Evolutionary conservation across 208 protist species (phyloP).

Genomic region (Baffinella frigidus): DNA sequence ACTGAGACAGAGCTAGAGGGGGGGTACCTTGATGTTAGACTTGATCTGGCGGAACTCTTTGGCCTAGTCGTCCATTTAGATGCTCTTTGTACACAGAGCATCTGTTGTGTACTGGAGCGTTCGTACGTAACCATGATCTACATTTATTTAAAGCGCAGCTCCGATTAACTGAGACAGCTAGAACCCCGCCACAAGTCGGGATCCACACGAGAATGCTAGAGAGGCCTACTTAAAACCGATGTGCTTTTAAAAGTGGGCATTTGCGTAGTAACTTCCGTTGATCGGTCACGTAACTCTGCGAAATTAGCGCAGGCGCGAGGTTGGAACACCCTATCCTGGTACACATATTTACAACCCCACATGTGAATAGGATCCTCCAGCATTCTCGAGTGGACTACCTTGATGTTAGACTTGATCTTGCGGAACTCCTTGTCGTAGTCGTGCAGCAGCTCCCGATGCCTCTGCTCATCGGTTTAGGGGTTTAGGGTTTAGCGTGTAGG

Average conservation of each 20-base stretch:
- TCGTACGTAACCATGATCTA: no score
- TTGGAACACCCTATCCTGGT: background rate
- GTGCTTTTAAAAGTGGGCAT: background rate
- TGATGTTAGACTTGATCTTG: constrained; percentile 49
- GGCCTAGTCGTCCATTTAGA: no score
- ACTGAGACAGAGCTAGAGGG: no score
- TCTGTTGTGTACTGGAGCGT: no score
- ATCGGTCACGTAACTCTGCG: background rate
- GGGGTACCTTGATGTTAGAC: no score
- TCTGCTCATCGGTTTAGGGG: no score
- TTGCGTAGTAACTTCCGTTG: background rate
- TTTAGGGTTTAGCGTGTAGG: no score
- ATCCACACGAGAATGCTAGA: background rate
- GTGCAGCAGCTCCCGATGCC: background rate
- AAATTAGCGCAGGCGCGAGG: background rate
- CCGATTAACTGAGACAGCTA: no score
- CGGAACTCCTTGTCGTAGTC: constrained; percentile 52
- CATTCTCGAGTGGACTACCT: background rate
- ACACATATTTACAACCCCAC: background rate
- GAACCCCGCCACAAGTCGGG: no score
- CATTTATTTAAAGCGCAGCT: no score
- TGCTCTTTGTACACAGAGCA: no score
- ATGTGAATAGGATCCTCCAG: background rate
- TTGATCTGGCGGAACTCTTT: no score
- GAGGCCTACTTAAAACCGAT: background rate